Evolutionary conservation across 768 basidiomycete species (phyloP).

Genomic region (Holtermanniella nyarrowii): DNA sequence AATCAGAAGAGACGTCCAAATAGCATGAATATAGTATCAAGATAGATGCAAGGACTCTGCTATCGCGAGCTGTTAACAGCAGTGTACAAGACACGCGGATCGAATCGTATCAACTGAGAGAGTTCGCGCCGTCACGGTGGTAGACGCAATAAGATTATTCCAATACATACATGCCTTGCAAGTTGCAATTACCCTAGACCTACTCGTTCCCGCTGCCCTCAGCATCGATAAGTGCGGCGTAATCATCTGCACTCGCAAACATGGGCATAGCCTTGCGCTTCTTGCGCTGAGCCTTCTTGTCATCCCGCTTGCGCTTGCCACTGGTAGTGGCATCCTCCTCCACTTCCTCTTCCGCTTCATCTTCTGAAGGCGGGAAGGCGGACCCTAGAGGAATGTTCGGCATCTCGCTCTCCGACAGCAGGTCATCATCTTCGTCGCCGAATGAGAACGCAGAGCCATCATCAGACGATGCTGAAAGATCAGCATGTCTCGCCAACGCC

Average conservation of each 20-base stretch:
- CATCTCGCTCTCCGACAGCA: constrained; percentile 33
- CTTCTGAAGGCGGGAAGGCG: constrained; percentile 5
- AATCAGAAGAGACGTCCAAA: too few species aligned
- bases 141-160: too few species aligned
- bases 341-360: constrained; percentile 39
- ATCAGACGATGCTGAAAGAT: constrained; percentile 31
- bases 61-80: too few species aligned
- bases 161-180: too few species aligned
- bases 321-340: constrained; percentile 43
- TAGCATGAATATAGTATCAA: too few species aligned
- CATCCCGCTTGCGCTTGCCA: constrained; percentile 44
- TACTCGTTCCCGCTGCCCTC: constrained; percentile 36
- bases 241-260: constrained; percentile 41
- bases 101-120: too few species aligned
- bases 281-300: constrained; percentile 43
- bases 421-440: constrained; percentile 36
- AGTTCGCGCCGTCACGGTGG: too few species aligned
- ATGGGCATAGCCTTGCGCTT: constrained; percentile 52
- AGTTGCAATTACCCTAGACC: too few species aligned
- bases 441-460: constrained; percentile 42
- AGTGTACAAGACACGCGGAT: too few species aligned
- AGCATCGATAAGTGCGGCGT: constrained; percentile 38
- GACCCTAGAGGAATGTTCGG: constrained; percentile 27
- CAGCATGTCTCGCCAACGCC: constrained; percentile 7
- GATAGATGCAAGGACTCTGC: too few species aligned